These are phyloP conservation scores for Jasminum sambac DNA, from an alignment of 257 asterid genomes.

Conservation along the genomic window DNA sequence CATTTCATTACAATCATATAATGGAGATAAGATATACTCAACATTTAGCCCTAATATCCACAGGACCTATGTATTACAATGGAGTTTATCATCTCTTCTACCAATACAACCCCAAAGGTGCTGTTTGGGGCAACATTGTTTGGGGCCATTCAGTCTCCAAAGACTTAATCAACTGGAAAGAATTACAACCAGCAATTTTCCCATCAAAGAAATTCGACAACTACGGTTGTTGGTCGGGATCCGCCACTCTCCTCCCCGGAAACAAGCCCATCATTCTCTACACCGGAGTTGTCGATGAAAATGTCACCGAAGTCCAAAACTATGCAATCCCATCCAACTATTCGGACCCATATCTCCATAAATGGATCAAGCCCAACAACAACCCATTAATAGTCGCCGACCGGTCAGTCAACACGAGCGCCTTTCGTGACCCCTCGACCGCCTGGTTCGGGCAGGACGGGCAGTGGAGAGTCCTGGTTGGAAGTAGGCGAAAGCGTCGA, in stretches of 20 bases:
- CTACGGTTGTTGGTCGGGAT: constrained; percentile 56
- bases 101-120: constrained; percentile 48
- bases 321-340: constrained; percentile 41
- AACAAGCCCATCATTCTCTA: constrained; percentile 45
- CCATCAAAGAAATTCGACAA: constrained; percentile 45
- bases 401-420: constrained; percentile 22
- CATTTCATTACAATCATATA: too few relatives aligned
- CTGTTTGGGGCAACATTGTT: constrained; percentile 46
- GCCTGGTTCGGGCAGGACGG: constrained; percentile 51
- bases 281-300: constrained; percentile 42
- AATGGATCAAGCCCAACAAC: constrained; percentile 50
- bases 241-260: constrained; percentile 45
- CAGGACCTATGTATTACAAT: constrained; percentile 52
- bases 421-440: constrained; percentile 61
- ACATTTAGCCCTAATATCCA: not conserved
- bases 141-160: constrained; percentile 58
- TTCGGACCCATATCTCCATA: constrained; percentile 43
- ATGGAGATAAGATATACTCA: too few relatives aligned
- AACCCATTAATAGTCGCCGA: constrained; percentile 41
- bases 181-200: constrained; percentile 32
- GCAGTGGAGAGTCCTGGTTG: constrained; percentile 39
- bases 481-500: constrained; percentile 18
- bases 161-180: constrained; percentile 51
- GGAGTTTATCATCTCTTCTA: constrained; percentile 54
- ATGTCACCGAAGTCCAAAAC: constrained; percentile 47